A percentile compares a stretch with the other conserved stretches of the same genome.
phyloP scores from a whole-genome alignment of 169 alveolate species.

The Eimeria acervulina region DNA sequence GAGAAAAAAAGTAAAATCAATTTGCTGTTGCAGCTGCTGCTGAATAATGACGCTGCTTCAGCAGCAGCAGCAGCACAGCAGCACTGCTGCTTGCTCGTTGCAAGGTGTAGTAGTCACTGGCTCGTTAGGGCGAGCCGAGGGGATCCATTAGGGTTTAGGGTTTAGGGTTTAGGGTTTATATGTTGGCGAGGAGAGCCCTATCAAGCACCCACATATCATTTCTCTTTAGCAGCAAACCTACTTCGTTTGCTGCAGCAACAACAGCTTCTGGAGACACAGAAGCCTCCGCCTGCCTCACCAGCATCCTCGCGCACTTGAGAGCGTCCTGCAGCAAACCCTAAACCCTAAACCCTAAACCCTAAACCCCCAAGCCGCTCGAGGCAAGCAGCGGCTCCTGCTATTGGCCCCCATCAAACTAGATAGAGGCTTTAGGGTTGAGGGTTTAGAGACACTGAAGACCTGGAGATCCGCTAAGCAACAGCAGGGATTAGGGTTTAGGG shows the following conservation, averaged over 20 bases:
- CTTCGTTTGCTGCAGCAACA: slow-evolving; percentile 47
- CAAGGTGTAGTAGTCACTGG: too few relatives aligned
- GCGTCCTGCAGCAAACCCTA: slow-evolving; percentile 48
- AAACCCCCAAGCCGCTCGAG: slow-evolving; percentile 1
- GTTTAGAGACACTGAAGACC: not conserved
- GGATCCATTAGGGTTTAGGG: slow-evolving; percentile 29
- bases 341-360: slow-evolving; percentile 21
- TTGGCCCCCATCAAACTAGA: not conserved
- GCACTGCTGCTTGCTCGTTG: too few relatives aligned
- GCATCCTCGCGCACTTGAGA: not conserved
- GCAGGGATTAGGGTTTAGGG: not conserved
- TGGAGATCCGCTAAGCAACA: not conserved
- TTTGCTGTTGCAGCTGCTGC: too few relatives aligned
- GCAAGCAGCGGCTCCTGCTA: not conserved
- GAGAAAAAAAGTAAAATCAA: too few relatives aligned
- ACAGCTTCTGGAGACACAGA: slow-evolving; percentile 37
- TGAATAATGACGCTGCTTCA: too few relatives aligned
- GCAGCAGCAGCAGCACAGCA: too few relatives aligned
- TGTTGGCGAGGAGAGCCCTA: not conserved
- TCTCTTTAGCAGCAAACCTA: slow-evolving; percentile 43
- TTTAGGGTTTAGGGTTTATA: slow-evolving; percentile 32
- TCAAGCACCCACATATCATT: slow-evolving; percentile 23
- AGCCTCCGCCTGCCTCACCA: not conserved
- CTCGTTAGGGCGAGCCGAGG: too few relatives aligned
- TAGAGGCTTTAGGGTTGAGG: slow-evolving; percentile 22